These are phyloP conservation scores for Helicocarpus griseus DNA, from an alignment of 2,329 filamentous ascomycete genomes.

Conservation along the genomic window DNA sequence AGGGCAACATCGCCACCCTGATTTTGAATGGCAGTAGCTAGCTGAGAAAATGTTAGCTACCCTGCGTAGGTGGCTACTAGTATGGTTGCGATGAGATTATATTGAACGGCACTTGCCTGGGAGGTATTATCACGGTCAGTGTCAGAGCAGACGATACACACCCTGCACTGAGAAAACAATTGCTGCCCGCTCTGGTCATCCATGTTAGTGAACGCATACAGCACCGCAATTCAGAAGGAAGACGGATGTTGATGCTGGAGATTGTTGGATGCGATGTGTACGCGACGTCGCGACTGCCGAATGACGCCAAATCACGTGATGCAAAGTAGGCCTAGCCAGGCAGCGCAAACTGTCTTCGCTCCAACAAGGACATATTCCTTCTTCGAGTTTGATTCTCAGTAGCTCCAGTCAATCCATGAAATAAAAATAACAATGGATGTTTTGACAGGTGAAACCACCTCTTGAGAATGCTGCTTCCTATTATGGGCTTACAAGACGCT, in stretches of 20 bases:
- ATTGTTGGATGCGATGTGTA: not conserved
- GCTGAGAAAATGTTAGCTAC: conserved; percentile 7
- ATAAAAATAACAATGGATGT: too few species aligned
- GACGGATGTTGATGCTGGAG: not conserved
- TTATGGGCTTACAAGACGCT: too few species aligned
- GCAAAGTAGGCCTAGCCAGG: too few species aligned
- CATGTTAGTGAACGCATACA: conserved; percentile 14
- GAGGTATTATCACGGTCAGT: conserved; percentile 28
- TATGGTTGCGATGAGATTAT: conserved; percentile 1
- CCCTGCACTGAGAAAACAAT: conserved; percentile 37
- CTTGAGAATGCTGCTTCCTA: too few species aligned
- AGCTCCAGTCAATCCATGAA: too few species aligned
- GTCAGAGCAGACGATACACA: conserved; percentile 37
- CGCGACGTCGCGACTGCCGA: not conserved
- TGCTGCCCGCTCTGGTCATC: conserved; percentile 19
- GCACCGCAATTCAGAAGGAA: not conserved
- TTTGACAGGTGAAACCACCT: too few species aligned
- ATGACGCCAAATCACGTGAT: conserved; percentile 1
- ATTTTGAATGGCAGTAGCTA: conserved; percentile 34
- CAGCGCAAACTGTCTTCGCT: too few species aligned
- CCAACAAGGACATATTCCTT: too few species aligned
- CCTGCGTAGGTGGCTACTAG: too few species aligned
- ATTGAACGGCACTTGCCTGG: conserved; percentile 25
- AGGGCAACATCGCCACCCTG: conserved; percentile 41
- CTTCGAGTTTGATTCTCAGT: too few species aligned